Base-by-base conservation (phyloP, 345 rosid genomes). In the Acer negundo region DNA sequence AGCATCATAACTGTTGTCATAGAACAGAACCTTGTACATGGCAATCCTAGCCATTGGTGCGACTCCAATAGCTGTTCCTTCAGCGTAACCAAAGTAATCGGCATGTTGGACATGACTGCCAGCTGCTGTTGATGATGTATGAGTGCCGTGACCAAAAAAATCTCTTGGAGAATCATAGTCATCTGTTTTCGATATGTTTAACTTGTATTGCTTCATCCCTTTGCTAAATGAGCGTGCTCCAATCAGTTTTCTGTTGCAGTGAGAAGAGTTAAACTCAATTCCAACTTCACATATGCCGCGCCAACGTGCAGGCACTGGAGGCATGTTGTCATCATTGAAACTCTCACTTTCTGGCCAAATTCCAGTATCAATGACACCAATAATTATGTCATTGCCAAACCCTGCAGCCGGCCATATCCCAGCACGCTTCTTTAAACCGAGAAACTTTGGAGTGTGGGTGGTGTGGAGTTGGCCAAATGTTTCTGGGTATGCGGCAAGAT, bases 1-100 rank as follows among this genome's bases (percentile, higher is more conserved):
- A 28, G 86, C 80, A 10, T 80, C 75, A 19, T 61, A 78, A 15
- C n/a, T 72, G 47, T 31, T 35, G 16, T 15, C 10, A 10, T 22
- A 69, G 75, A 86, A 89, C 1, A 74, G 0, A 16, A 86, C 90
- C 61, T 89, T 87, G 62, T 89, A 87, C 88, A 87, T 79, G 17
- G 91, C 91, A n/a, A 89, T 78, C 82, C 90, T 86, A 19, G 91
- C 88, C 44, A 72, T 40, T 20, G 91, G 89, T 9, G 93, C 93
- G 3, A 77, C 77, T 28, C 86, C 88, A 0, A 22, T 66, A 7
- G 89, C 90, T 4, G 84, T 81, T 38, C 90, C 91, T 75, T 80
- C 19, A 1, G 93, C 91, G 20, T 90, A 86, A 20, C 91, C 87
- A 22, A 87, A 90, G 76, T 86, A 86, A 58, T 75, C 85, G 28